Conservation (phyloP, 2,329 filamentous ascomycete genomes). For the Hymenoscyphus repandus region DNA sequence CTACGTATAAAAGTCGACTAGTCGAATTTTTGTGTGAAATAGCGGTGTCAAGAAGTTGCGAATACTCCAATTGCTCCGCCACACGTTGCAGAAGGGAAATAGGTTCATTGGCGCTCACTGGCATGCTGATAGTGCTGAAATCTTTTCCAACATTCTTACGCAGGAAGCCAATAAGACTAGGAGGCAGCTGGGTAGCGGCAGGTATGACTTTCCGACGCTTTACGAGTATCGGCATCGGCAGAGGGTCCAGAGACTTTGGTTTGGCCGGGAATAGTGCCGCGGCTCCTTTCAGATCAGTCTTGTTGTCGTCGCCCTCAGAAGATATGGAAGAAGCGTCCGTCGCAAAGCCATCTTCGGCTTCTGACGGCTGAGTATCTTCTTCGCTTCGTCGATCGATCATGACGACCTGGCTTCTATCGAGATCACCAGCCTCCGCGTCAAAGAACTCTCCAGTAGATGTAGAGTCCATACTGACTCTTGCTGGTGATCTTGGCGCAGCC, state of each 20-base stretch:
- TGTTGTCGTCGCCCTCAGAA: slow-evolving; percentile 49
- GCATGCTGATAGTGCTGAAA: slow-evolving; percentile 94
- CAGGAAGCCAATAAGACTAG: slow-evolving; percentile 87
- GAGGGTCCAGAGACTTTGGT: slow-evolving; percentile 69
- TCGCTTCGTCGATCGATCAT: slow-evolving; percentile 70
- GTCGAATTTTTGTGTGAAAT: slow-evolving; percentile 52
- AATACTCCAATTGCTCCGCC: slow-evolving; percentile 89
- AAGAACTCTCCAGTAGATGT: slow-evolving; percentile 86
- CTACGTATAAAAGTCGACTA: slow-evolving; percentile 76
- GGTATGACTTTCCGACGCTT: slow-evolving; percentile 65
- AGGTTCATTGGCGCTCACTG: slow-evolving; percentile 92
- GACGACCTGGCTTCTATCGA: slow-evolving; percentile 59
- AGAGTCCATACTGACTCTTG: slow-evolving; percentile 70
- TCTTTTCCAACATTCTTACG: slow-evolving; percentile 98
- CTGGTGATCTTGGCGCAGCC: slow-evolving; percentile 45
- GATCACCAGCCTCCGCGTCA: slow-evolving; percentile 70
- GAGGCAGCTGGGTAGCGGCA: slow-evolving; percentile 71
- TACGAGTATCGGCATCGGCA: slow-evolving; percentile 65
- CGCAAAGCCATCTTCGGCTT: slow-evolving; percentile 45
- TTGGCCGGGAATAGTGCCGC: slow-evolving; percentile 70
- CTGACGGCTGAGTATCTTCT: slow-evolving; percentile 55
- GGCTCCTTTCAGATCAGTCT: slow-evolving; percentile 47
- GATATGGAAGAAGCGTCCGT: slow-evolving; percentile 53
- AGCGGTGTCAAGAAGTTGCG: slow-evolving; percentile 73
- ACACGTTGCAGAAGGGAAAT: slow-evolving; percentile 81